Percentiles rank a stretch among this genome's conserved stretches.
phyloP scores from a whole-genome alignment of 306 rosid genomes.

The Adenanthera pavonina region DNA sequence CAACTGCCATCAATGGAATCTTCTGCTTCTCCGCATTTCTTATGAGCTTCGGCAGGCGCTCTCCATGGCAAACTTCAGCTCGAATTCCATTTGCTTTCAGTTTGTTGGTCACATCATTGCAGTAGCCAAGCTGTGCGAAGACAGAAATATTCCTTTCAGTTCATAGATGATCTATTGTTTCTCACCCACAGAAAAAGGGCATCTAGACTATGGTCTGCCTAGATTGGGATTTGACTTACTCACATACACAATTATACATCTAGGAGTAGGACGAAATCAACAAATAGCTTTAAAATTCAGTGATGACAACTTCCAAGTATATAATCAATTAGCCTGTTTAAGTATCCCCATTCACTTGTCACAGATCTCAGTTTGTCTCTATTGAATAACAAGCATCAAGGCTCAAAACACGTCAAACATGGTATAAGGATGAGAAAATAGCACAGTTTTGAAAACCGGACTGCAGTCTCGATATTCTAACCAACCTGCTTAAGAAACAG shows the following conservation, averaged over 20 bases:
- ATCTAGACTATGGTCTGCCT: neutral
- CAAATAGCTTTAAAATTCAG: neutral
- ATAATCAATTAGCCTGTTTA: slow-evolving; percentile 13
- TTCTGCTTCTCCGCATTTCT: slow-evolving; percentile 94
- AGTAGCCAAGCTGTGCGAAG: slow-evolving; percentile 67
- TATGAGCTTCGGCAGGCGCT: slow-evolving; percentile 89
- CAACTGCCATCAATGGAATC: slow-evolving; percentile 95
- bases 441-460: neutral
- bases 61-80: slow-evolving; percentile 85
- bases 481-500: neutral
- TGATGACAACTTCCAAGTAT: neutral
- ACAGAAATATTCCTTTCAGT: slow-evolving; percentile 28
- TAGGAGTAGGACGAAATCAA: neutral
- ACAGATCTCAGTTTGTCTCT: slow-evolving; percentile 6
- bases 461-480: neutral
- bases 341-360: slow-evolving; percentile 1
- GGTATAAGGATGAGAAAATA: neutral
- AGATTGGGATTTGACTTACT: slow-evolving; percentile 2
- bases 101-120: slow-evolving; percentile 69
- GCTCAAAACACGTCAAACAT: neutral
- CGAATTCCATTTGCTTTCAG: slow-evolving; percentile 73
- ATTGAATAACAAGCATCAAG: neutral
- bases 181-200: neutral
- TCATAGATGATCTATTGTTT: neutral
- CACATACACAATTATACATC: slow-evolving; percentile 11